phyloP scores from a whole-genome alignment of 768 basidiomycete species.

The Boletus rubropictus region DNA sequence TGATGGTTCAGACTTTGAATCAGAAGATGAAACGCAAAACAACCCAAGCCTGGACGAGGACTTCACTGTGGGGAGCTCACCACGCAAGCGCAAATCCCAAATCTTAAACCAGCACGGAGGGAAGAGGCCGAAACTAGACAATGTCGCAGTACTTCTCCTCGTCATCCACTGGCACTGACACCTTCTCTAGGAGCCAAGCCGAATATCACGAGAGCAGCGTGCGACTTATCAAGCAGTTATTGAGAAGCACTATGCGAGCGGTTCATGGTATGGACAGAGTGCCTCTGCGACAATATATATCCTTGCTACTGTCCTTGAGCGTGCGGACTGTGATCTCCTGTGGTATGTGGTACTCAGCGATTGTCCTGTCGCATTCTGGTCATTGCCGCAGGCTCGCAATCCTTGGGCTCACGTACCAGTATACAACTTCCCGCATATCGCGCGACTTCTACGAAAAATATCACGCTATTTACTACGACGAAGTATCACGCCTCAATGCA shows the following conservation, averaged over 20 bases:
- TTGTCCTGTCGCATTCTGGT: conserved; percentile 1
- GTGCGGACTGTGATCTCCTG: conserved; percentile 88
- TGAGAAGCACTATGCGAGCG: conserved; percentile 77
- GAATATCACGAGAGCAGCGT: conserved; percentile 67
- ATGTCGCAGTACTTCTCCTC: conserved; percentile 28
- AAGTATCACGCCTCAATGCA: conserved; percentile 87
- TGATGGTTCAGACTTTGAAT: conserved; percentile 40
- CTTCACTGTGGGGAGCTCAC: conserved; percentile 34
- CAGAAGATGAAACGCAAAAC: conserved; percentile 41
- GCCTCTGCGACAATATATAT: conserved; percentile 85
- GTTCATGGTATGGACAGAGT: conserved; percentile 86
- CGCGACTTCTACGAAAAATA: conserved; percentile 79
- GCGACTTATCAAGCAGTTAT: conserved; percentile 57
- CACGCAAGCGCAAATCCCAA: conserved; percentile 46
- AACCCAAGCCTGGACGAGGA: conserved; percentile 37
- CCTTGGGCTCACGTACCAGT: conserved; percentile 90
- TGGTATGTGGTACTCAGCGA: conserved; percentile 50
- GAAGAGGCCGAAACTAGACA: conserved; percentile 58
- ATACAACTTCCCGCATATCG: conserved; percentile 81
- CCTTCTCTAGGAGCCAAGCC: conserved; percentile 39
- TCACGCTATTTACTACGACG: conserved; percentile 78
- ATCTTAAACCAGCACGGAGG: conserved; percentile 35
- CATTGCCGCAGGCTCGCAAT: conserved; percentile 70
- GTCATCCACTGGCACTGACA: not conserved
- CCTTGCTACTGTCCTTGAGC: conserved; percentile 84